Evolutionary conservation across 2,329 filamentous ascomycete genomes (phyloP).

Genomic region (Verticillium longisporum): DNA sequence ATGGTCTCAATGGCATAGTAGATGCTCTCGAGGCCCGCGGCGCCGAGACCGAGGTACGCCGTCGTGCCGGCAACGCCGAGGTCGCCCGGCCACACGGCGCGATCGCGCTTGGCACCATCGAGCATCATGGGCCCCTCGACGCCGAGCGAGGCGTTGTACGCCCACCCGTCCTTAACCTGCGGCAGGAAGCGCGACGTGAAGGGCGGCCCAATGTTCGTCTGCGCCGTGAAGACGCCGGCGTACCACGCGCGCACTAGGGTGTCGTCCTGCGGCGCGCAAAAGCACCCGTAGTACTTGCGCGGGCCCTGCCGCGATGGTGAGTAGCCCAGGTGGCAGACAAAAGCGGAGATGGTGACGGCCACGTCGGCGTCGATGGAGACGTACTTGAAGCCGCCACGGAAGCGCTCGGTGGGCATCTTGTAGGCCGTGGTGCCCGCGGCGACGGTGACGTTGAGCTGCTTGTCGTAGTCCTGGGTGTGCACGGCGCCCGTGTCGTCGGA

Average conservation of each 20-base stretch:
- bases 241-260: constrained; percentile 41
- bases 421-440: constrained; percentile 2
- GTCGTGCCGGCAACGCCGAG: constrained; percentile 46
- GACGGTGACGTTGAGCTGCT: constrained; percentile 14
- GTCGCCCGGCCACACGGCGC: constrained; percentile 51
- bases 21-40: constrained; percentile 35
- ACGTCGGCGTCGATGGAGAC: constrained; percentile 23
- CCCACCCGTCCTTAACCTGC: constrained; percentile 32
- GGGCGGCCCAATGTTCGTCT: constrained; percentile 21
- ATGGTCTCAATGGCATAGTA: constrained; percentile 35
- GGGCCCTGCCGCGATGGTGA: constrained; percentile 27
- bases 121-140: constrained; percentile 23
- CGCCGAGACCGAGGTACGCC: constrained; percentile 41
- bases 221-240: constrained; percentile 29
- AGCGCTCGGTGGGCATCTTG: constrained; percentile 19
- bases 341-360: constrained; percentile 16
- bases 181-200: constrained; percentile 21
- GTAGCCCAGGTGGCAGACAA: constrained; percentile 21
- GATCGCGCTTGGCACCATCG: constrained; percentile 50
- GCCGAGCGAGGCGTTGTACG: constrained; percentile 23
- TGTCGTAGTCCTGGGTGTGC: constrained; percentile 15
- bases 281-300: constrained; percentile 36
- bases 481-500: constrained; percentile 16
- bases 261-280: constrained; percentile 31
- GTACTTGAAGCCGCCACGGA: constrained; percentile 37